Base-by-base conservation (phyloP, 352 stramenopile species). In the Phytophthora pistaciae region DNA sequence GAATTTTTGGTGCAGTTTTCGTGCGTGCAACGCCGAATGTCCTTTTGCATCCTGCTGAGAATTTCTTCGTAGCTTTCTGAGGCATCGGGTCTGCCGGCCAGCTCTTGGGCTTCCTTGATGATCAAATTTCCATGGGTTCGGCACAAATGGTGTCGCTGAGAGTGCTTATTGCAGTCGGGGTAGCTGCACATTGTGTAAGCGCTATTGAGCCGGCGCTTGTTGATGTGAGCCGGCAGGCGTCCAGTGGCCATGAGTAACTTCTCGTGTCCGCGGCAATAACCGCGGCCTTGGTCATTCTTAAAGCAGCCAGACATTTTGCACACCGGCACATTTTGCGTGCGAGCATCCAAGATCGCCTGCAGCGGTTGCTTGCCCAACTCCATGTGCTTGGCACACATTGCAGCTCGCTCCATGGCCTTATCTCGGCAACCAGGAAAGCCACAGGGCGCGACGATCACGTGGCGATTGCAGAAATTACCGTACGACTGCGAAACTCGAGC, bases 181-280 rank as follows among this genome's bases (percentile, higher is more conserved):
- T 93, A 96, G 64, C 85, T 93, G 75, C 89, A 96, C 89, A 96
- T 96, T 20, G 87, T 96, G 78, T 96, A 96, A 38, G 89, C 87
- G 70, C 88, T 95, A 57, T 96, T 96, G 29, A 95, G 79, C 11
- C 89, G 86, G n/a, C 89, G 89, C 59, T 93, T 93, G 73, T 90
- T 96, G 64, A 94, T 85, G 56, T 91, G 82, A 56, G 87, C 83
- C 6, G 87, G 83, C 16, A 96, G 67, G 6, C 83, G 76, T 13
- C 87, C 87, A 20, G 84, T 96, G 20, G 87, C 87, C 89, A 96
- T 96, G 55, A 96, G 64, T 40, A 96, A 74, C 63, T 96, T 96
- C 58, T 96, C 89, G 65, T 96, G 87, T 31, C 89, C 87, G 52
- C 89, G 87, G 44, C 89, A 96, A 61, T 93, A 94, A 1, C 89